Base-by-base conservation (phyloP, 1,139 yeast genomes). In the Candida glucosophila region DNA sequence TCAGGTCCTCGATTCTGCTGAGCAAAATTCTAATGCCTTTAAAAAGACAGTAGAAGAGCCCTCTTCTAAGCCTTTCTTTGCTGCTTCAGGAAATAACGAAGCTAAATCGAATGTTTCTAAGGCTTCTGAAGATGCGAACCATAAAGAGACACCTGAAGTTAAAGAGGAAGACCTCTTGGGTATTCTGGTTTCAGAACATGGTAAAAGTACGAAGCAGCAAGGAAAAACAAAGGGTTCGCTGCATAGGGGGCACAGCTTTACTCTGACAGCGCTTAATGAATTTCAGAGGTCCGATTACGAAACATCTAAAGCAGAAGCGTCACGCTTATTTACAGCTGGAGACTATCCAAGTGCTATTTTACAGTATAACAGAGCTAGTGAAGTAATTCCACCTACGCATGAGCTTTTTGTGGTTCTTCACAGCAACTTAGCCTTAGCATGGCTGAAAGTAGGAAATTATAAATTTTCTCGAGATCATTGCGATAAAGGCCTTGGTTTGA, bases 361-460 rank as follows among this genome's bases (percentile, higher is more conserved):
- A 14, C 61, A 64, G 27, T 92, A 82, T 44, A 57, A 70, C 12
- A 58, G 65, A 22, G 77, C 95, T 17, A 56, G 85, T 20, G 55
- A 62, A 14, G 58, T 73, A 2, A 57, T 86, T 5, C 94, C 96
- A 0, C 39, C 46, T 2, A 56, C 56, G 4, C 95, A 90, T 47
- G 70, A 79, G 24, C 59, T 77, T 16, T 63, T 79, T 18, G 68
- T 88, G 2, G 63, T 88, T 16, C 70, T 86, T 3, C 62, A 66
- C 24, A 80, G 96, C 1, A 92, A 92, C 46, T 64, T 92, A 17
- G 77, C 94, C 0, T 60, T 80, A 2, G 76, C 83, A 5, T 66
- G 67, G 27, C 60, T 76, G 22, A 82, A 82, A 43, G 54, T 75
- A 7, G 98, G 98, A 1, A 77, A 83, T 38, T 67, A 82, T 33